Percentiles rank a stretch among this genome's conserved stretches.
Evolutionary conservation across 1,284 basidiomycete species (phyloP).

Genomic region (Cutaneotrichosporon sp.): DNA sequence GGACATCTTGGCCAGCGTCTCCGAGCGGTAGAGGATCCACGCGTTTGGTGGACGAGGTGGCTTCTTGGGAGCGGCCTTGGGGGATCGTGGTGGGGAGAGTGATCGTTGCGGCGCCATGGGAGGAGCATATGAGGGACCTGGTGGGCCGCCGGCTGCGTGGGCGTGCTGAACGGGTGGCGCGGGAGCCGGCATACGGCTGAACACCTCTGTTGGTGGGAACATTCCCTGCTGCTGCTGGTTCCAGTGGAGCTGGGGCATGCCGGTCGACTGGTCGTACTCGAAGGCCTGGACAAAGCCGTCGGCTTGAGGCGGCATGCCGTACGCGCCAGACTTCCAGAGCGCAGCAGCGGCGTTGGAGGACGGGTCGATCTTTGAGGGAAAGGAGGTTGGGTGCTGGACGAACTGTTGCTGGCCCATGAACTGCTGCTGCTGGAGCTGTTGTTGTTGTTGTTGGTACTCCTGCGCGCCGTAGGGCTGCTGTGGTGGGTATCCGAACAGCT

Average conservation of each 20-base stretch:
- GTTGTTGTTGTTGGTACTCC: not conserved
- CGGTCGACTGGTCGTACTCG: not conserved
- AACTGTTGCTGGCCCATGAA: not conserved
- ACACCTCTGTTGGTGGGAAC: conserved; percentile 9
- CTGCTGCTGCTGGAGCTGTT: conserved; percentile 1
- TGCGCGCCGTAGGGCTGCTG: not conserved
- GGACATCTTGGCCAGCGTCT: conserved; percentile 56
- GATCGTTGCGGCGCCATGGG: not conserved
- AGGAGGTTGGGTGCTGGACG: not conserved
- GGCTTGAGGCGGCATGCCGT: not conserved
- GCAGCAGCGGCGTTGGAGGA: not conserved
- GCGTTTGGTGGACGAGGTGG: conserved; percentile 73
- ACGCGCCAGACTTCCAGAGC: not conserved
- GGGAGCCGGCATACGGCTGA: not conserved
- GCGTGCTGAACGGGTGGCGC: not conserved
- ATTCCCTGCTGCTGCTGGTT: conserved; percentile 4
- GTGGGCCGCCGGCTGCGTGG: not conserved
- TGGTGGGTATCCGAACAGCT: not conserved
- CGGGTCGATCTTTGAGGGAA: not conserved
- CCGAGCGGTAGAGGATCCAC: conserved; percentile 87
- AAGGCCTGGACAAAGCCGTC: not conserved
- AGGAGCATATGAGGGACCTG: not conserved
- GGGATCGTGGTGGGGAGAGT: not conserved
- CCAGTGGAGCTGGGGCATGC: not conserved
- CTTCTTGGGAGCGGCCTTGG: conserved; percentile 10